Percentiles rank a stretch among this genome's conserved stretches.
These are phyloP conservation scores for Cicer cuneatum DNA, from an alignment of 306 rosid genomes.

Conservation along the genomic window DNA sequence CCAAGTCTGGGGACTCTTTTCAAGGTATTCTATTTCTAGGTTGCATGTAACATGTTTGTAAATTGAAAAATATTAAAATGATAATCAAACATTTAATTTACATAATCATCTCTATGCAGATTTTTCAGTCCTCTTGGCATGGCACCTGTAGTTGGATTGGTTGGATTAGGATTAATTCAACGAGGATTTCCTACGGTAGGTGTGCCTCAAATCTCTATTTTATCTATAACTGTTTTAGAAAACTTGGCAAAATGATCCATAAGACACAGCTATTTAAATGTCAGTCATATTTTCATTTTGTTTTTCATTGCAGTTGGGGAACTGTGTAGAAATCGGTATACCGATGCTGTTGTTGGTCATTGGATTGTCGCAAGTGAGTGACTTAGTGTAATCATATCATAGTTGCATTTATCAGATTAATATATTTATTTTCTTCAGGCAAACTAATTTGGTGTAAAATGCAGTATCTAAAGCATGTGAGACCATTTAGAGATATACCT, in stretches of 20 bases:
- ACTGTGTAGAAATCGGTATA: conserved; percentile 90
- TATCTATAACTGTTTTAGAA: not conserved
- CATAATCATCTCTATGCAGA: conserved; percentile 51
- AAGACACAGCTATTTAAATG: too few species aligned
- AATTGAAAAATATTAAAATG: conserved; percentile 8
- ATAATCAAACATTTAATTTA: not conserved
- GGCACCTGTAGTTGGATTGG: conserved; percentile 97
- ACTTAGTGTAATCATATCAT: conserved; percentile 7
- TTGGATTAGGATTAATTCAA: conserved; percentile 87
- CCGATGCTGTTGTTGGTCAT: conserved; percentile 87
- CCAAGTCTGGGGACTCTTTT: conserved; percentile 97
- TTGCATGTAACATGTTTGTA: conserved; percentile 19
- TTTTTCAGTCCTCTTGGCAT: conserved; percentile 98
- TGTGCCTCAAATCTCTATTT: conserved; percentile 39
- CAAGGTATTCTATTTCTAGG: conserved; percentile 59
- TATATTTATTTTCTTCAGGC: conserved; percentile 13
- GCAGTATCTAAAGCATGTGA: conserved; percentile 97
- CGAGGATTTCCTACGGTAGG: conserved; percentile 88
- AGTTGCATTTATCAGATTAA: conserved; percentile 1
- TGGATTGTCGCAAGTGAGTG: conserved; percentile 89
- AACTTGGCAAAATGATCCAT: not conserved
- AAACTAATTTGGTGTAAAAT: conserved; percentile 39
- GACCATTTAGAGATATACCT: conserved; percentile 80
- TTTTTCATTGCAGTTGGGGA: conserved; percentile 73
- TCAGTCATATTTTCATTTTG: not conserved